Percentiles rank a stretch among this genome's conserved stretches.
Evolutionary conservation across 2,329 filamentous ascomycete genomes (phyloP).

Genomic region (Nigrospora osmanthi): DNA sequence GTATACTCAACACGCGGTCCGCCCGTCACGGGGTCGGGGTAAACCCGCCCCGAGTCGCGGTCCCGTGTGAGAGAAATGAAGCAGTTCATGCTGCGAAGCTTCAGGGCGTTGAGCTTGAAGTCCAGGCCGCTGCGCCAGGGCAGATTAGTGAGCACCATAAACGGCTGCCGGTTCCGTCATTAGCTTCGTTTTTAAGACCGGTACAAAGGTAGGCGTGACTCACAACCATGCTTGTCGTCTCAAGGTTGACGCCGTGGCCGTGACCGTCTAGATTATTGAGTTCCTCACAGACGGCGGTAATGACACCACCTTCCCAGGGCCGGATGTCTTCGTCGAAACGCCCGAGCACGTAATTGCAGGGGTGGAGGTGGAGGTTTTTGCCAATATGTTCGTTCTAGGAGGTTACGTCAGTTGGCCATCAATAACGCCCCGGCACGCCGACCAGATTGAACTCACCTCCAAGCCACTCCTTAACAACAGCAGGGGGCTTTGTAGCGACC

Average conservation of each 20-base stretch:
- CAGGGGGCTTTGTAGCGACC: slow-evolving; percentile 69
- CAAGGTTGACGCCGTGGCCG: slow-evolving; percentile 78
- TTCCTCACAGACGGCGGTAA: slow-evolving; percentile 69
- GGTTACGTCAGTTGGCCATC: background rate
- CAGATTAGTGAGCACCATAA: slow-evolving; percentile 51
- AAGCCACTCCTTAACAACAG: slow-evolving; percentile 72
- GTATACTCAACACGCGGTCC: slow-evolving; percentile 62
- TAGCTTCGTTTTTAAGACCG: background rate
- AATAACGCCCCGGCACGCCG: background rate
- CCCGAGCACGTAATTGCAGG: slow-evolving; percentile 50
- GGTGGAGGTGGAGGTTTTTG: slow-evolving; percentile 74
- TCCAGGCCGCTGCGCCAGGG: slow-evolving; percentile 63
- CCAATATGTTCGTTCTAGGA: slow-evolving; percentile 70
- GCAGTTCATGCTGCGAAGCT: slow-evolving; percentile 59
- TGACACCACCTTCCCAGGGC: slow-evolving; percentile 71
- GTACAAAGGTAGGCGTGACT: slow-evolving; percentile 11
- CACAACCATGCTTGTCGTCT: slow-evolving; percentile 64
- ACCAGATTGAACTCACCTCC: slow-evolving; percentile 35
- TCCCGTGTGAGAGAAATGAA: slow-evolving; percentile 73
- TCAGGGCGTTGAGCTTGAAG: slow-evolving; percentile 63
- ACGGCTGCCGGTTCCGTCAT: slow-evolving; percentile 40
- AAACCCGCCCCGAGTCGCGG: slow-evolving; percentile 66
- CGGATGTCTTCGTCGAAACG: slow-evolving; percentile 63
- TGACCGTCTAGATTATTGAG: slow-evolving; percentile 75
- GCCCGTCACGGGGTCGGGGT: slow-evolving; percentile 61